Conservation (phyloP, 345 rosid species). For the Hibiscus mutabilis region DNA sequence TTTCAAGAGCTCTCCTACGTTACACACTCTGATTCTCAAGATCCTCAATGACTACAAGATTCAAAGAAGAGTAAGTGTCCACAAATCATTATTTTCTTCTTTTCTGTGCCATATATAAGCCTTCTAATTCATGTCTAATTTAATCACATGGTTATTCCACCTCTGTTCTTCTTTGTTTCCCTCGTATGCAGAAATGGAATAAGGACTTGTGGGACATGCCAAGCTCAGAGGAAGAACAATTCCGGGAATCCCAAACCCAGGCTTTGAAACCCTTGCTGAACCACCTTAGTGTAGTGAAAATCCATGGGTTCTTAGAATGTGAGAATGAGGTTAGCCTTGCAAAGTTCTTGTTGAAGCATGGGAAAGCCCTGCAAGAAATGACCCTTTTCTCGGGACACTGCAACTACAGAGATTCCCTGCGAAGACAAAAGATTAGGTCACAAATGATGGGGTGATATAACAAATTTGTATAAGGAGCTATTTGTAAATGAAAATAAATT, state of each 20-base stretch:
- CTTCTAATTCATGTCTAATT: background rate
- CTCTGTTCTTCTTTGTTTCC: background rate
- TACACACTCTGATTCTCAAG: constrained; percentile 51
- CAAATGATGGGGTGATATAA: constrained; percentile 62
- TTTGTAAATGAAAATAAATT: too few relatives aligned
- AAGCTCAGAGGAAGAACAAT: constrained; percentile 52
- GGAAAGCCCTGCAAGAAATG: constrained; percentile 68
- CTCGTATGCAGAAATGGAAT: constrained; percentile 54
- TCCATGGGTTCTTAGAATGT: constrained; percentile 66
- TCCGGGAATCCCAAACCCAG: constrained; percentile 56
- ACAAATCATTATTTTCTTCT: background rate
- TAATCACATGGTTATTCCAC: background rate
- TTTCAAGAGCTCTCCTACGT: constrained; percentile 49
- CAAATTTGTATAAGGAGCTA: too few relatives aligned
- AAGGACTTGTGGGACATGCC: constrained; percentile 64
- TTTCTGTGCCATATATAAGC: background rate
- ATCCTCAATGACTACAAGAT: constrained; percentile 45
- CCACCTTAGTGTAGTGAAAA: constrained; percentile 54
- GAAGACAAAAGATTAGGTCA: constrained; percentile 59
- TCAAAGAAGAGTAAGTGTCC: constrained; percentile 47
- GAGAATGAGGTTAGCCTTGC: constrained; percentile 69
- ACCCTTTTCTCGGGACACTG: constrained; percentile 42
- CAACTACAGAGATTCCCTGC: constrained; percentile 46
- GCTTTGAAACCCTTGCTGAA: constrained; percentile 47
- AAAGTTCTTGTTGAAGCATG: constrained; percentile 72